phyloP scores from a whole-genome alignment of 2,329 filamentous ascomycete species.

The Calonectria henricotiae region DNA sequence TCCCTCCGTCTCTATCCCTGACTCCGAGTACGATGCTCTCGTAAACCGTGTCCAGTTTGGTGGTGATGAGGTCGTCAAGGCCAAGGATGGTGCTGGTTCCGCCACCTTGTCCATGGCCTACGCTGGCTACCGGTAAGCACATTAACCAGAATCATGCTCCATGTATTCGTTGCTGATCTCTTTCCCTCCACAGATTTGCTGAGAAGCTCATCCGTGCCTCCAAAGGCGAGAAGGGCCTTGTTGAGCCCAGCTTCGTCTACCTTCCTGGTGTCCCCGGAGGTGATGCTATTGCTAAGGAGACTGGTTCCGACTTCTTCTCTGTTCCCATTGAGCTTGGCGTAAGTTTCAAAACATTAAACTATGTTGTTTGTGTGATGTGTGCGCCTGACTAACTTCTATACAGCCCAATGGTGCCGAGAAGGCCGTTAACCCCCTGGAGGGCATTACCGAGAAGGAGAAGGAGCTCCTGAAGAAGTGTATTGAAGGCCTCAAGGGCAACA shows the following conservation, averaged over 20 bases:
- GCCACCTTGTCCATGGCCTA: slow-evolving; percentile 96
- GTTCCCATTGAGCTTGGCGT: slow-evolving; percentile 96
- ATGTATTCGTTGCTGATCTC: neutral
- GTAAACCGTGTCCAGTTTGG: slow-evolving; percentile 98
- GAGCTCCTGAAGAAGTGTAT: slow-evolving; percentile 83
- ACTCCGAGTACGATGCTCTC: slow-evolving; percentile 91
- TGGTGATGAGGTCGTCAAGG: slow-evolving; percentile 96
- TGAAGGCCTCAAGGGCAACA: slow-evolving; percentile 90
- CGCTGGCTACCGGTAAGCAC: slow-evolving; percentile 87
- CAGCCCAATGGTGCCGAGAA: slow-evolving; percentile 90
- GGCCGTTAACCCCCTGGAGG: slow-evolving; percentile 83
- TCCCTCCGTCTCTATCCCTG: slow-evolving; percentile 85
- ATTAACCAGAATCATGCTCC: neutral
- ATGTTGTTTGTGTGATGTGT: slow-evolving; percentile 33
- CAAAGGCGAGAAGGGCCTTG: slow-evolving; percentile 91
- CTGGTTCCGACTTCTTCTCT: slow-evolving; percentile 94
- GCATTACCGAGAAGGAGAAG: slow-evolving; percentile 90
- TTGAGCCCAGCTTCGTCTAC: slow-evolving; percentile 97
- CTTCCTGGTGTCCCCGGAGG: slow-evolving; percentile 91
- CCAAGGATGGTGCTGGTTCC: slow-evolving; percentile 92
- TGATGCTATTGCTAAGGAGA: slow-evolving; percentile 87
- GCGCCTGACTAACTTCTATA: slow-evolving; percentile 53
- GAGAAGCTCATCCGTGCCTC: slow-evolving; percentile 92
- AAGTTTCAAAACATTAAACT: slow-evolving; percentile 62
- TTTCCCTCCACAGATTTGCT: slow-evolving; percentile 77